These are phyloP conservation scores for Fraxinus nigra DNA, from an alignment of 305 asterid species.

Conservation along the genomic window DNA sequence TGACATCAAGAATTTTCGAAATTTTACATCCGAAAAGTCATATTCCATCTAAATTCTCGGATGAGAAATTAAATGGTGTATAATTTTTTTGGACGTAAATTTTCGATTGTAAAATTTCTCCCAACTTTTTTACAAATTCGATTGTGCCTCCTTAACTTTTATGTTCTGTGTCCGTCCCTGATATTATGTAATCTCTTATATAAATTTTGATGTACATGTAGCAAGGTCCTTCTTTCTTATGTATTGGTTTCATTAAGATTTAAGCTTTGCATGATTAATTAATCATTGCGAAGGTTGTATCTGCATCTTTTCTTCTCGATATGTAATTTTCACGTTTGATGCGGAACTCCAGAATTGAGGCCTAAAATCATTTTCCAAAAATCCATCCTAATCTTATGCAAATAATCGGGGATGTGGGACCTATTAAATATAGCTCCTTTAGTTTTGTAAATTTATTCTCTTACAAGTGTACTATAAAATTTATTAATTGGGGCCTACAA, in stretches of 20 bases:
- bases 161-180: no score
- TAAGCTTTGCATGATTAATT: constrained; percentile 20
- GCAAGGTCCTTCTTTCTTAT: no score
- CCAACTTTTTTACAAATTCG: no score
- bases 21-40: no score
- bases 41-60: no score
- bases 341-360: constrained; percentile 21
- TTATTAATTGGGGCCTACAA: constrained; percentile 1
- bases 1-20: no score
- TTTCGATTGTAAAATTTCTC: no score
- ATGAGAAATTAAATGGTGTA: no score
- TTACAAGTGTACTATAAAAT: constrained; percentile 36
- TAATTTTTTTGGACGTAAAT: no score
- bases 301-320: constrained; percentile 18
- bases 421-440: neutral
- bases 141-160: no score
- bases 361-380: constrained; percentile 19
- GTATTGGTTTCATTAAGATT: neutral
- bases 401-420: constrained; percentile 40
- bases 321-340: constrained; percentile 31
- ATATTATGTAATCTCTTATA: no score
- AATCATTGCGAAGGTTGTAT: constrained; percentile 33
- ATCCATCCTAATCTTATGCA: constrained; percentile 34
- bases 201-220: no score
- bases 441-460: constrained; percentile 15